Evolutionary conservation across 768 basidiomycete species (phyloP).

Genomic region (Coprinopsis marcescibilis): DNA sequence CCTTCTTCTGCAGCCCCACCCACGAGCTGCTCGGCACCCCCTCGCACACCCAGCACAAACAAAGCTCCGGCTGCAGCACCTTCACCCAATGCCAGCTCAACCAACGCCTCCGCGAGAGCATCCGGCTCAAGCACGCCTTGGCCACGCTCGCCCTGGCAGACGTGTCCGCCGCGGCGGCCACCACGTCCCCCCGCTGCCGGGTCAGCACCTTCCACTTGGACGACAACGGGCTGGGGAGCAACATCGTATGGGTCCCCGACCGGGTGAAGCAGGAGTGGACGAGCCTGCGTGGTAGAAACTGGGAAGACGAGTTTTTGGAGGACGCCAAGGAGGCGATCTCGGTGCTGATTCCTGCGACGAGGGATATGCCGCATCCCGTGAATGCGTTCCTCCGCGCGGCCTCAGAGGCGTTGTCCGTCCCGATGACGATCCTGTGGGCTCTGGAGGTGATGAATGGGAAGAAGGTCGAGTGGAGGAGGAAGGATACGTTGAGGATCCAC

Average conservation of each 20-base stretch:
- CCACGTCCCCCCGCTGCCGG: constrained; percentile 11
- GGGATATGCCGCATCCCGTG: constrained; percentile 1
- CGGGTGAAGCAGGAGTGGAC: constrained; percentile 21
- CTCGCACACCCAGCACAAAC: constrained; percentile 17
- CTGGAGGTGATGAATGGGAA: constrained; percentile 25
- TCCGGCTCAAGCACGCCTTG: constrained; percentile 14
- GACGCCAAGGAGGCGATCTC: constrained; percentile 12
- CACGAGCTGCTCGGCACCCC: constrained; percentile 19
- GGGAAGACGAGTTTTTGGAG: constrained; percentile 21
- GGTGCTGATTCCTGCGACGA: neutral
- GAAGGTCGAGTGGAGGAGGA: constrained; percentile 22
- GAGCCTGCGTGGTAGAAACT: constrained; percentile 19
- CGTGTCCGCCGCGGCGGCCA: constrained; percentile 5
- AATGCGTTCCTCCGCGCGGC: constrained; percentile 18
- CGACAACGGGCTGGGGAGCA: neutral
- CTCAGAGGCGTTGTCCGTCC: constrained; percentile 25
- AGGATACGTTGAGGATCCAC: constrained; percentile 26
- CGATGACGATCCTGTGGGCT: constrained; percentile 28
- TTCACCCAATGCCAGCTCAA: constrained; percentile 27
- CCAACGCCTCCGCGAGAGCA: constrained; percentile 18
- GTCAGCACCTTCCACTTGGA: neutral
- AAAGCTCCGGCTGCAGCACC: constrained; percentile 17
- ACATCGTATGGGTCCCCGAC: constrained; percentile 23
- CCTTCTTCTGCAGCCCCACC: constrained; percentile 25
- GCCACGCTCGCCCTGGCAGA: neutral